Evolutionary conservation across 2,329 filamentous ascomycete species (phyloP), one percentile per base, ranked within the genome.

Genomic region (Ceratocystiopsis minuta): DNA sequence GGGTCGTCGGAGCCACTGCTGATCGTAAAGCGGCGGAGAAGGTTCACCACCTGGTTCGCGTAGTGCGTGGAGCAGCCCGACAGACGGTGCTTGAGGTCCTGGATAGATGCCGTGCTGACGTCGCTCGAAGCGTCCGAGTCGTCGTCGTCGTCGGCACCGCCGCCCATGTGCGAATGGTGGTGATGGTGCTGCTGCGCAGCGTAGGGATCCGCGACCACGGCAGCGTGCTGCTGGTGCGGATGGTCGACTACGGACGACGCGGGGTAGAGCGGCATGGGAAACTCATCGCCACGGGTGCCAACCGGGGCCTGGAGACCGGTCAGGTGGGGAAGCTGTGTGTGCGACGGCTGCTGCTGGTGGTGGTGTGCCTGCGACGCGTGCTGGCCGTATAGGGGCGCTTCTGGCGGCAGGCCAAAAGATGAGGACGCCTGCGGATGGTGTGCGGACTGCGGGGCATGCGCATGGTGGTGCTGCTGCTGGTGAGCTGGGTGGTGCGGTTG

Each of bases 81-180:
- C 7, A 59, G 51, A 31, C 60, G 55, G 17, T 55, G 49, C 41
- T 57, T 58, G 14, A 64, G 53, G 10, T 55, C 55, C 13, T 50
- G 48, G 31, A 52, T 49, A 13, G 48, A 49, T 45, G 41, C 49
- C n/a, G 49, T 51, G 46, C 48, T 52, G 12, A 48, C 47, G n/a
- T 49, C 49, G 35, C 45, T 50, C 18, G 49, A 48, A 10, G 46
- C 45, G 17, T 46, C 46, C 5, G 51, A 48, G 35, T 44, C 47
- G 10, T 45, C 45, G 4, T 50, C 47, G 31, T 44, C 48, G 0
- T 45, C 46, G 3, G 36, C 43, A 28, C 5, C 24, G 16, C 43
- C 44, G 40, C 48, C 49, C 38, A 40, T 41, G 28, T 47, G 45
- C 17, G 45, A 46, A 33, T 39, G 40, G 16, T 37, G 40, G 12